Conservation (phyloP, 1,139 yeast genomes). For the Candida sanyaensis region DNA sequence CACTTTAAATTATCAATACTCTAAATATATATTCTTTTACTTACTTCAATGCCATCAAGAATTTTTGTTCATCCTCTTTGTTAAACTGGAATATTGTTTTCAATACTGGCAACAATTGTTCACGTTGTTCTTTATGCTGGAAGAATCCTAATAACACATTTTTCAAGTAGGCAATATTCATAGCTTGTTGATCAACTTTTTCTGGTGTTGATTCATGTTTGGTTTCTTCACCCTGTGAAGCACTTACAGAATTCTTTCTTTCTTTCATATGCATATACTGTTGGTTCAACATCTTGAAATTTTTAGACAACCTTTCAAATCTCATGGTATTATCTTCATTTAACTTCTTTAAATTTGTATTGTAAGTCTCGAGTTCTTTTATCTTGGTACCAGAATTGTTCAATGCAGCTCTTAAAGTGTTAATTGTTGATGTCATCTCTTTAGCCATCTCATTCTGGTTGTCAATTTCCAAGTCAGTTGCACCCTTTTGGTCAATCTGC, state of each 20-base stretch:
- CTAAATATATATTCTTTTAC: constrained; percentile 1
- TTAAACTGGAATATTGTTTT: constrained; percentile 70
- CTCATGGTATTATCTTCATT: constrained; percentile 71
- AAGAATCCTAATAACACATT: constrained; percentile 87
- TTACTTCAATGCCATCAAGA: constrained; percentile 60
- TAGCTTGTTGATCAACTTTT: constrained; percentile 8
- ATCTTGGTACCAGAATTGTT: constrained; percentile 50
- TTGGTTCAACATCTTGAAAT: constrained; percentile 60
- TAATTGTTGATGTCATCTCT: constrained; percentile 27
- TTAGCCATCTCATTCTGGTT: constrained; percentile 21
- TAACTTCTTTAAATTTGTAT: constrained; percentile 57
- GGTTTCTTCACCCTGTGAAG: background rate
- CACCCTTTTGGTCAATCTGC: background rate
- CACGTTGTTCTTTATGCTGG: constrained; percentile 91
- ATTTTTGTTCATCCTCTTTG: constrained; percentile 69
- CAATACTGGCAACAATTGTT: constrained; percentile 80
- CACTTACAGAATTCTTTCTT: background rate
- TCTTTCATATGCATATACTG: constrained; percentile 47
- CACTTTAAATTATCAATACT: background rate
- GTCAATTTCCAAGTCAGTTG: constrained; percentile 9
- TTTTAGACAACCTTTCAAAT: constrained; percentile 64
- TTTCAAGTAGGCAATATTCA: constrained; percentile 72
- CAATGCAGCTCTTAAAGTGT: constrained; percentile 55
- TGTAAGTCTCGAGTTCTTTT: constrained; percentile 59
- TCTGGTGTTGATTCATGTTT: constrained; percentile 1